Evolutionary conservation across 1,284 basidiomycete species (phyloP).

Genomic region (Marasmius tenuissimus): DNA sequence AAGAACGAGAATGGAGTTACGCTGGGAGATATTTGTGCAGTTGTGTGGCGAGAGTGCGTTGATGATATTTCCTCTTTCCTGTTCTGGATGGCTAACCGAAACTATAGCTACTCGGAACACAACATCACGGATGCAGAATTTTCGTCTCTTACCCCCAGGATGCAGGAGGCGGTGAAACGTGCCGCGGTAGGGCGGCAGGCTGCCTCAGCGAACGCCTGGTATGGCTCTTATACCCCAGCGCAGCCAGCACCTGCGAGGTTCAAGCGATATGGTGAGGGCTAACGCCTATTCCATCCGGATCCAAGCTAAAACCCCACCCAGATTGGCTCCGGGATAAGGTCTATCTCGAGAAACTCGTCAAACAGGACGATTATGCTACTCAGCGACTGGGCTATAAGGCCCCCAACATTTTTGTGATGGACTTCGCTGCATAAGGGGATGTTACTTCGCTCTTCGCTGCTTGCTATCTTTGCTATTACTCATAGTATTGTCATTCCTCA

Average conservation of each 20-base stretch:
- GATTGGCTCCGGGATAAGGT: conserved; percentile 75
- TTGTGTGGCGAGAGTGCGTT: conserved; percentile 71
- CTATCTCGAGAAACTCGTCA: conserved; percentile 65
- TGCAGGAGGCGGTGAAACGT: conserved; percentile 71
- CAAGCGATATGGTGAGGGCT: conserved; percentile 56
- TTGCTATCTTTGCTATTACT: no score
- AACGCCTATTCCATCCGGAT: not conserved
- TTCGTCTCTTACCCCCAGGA: conserved; percentile 51
- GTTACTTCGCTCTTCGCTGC: no score
- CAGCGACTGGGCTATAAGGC: conserved; percentile 70
- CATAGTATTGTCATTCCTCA: no score
- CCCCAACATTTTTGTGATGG: conserved; percentile 75
- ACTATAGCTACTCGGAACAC: conserved; percentile 63
- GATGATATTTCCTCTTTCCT: not conserved
- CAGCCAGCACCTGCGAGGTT: conserved; percentile 41
- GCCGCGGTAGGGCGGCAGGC: conserved; percentile 34
- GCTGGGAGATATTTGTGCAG: conserved; percentile 64
- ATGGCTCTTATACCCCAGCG: conserved; percentile 49
- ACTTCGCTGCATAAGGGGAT: conserved; percentile 17
- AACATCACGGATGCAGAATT: conserved; percentile 68
- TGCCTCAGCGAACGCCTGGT: conserved; percentile 30
- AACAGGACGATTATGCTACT: conserved; percentile 57
- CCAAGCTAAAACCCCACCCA: conserved; percentile 21
- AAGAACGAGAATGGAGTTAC: conserved; percentile 74
- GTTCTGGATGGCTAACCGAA: conserved; percentile 5